Base-by-base conservation (phyloP, 2,329 filamentous ascomycete species). In the Arthroderma sp. region DNA sequence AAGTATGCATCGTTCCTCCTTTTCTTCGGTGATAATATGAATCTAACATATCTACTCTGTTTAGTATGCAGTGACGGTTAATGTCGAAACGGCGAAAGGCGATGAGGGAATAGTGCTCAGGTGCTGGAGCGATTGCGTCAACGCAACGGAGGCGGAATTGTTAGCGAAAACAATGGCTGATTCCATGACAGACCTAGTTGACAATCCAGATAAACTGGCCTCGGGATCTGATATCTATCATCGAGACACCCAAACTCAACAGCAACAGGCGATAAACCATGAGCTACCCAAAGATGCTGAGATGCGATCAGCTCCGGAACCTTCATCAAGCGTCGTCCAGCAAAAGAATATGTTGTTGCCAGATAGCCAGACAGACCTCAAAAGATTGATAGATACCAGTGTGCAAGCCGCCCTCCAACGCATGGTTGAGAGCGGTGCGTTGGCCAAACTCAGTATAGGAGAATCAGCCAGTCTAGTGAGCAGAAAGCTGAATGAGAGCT, bases 101-200 rank as follows among this genome's bases (percentile, higher is more conserved):
- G 50, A 54, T 11, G 59, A 66, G 45, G 62, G 60, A 0, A 56
- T 67, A 28, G 46, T 65, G 38, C 51, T 68, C 33, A 57, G 62
- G 44, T 67, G 66, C 51, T 66, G 63, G 63, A 57, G 56, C 33
- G 56, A 68, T 48, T 48, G 54, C 48, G 48, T 68, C 46, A 63
- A 62, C 46, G 56, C 65, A 48, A 42, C 50, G 2, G 54, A 64
- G 45, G 63, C 58, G 1, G 53, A 62, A 8, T 42, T 45, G 5
- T 47, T 66, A 6, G 55, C 58, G 8, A 49, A 56, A 28, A 50
- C 54, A 3, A 58, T 66, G 41, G 57, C 59, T 6, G 53, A 53
- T 29, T 54, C 63, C 1, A 59, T 66, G 36, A 52, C 51, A 2
- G 53, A 48, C 29, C 65, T 65, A 29, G 53, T 64, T 15, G 54